Evolutionary conservation across 2,329 filamentous ascomycete genomes (phyloP).

Genomic region (Pyrenochaeta sp.): DNA sequence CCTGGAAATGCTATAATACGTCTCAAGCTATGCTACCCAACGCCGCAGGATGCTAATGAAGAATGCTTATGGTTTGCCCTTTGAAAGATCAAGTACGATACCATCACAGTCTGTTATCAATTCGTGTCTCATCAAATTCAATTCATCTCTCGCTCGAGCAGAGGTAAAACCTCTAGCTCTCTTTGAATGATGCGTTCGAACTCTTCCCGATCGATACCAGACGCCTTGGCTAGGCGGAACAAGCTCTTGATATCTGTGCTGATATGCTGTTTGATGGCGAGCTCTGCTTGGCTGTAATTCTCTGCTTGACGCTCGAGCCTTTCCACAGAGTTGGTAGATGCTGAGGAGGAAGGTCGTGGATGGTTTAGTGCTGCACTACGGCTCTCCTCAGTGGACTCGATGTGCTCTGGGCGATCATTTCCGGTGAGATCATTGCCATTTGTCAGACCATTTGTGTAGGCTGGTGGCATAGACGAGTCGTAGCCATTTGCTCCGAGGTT

Average conservation of each 20-base stretch:
- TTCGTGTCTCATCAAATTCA: background rate
- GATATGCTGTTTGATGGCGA: slow-evolving; percentile 81
- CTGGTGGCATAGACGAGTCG: slow-evolving; percentile 43
- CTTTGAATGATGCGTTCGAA: slow-evolving; percentile 76
- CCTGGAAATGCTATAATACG: slow-evolving; percentile 7
- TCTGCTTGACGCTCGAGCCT: slow-evolving; percentile 63
- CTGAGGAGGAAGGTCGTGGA: slow-evolving; percentile 47
- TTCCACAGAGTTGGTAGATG: slow-evolving; percentile 64
- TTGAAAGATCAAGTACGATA: background rate
- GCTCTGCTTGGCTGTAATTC: slow-evolving; percentile 70
- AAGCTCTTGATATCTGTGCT: slow-evolving; percentile 79
- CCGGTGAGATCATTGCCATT: slow-evolving; percentile 6
- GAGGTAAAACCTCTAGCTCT: slow-evolving; percentile 73
- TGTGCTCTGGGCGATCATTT: slow-evolving; percentile 30
- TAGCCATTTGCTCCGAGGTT: slow-evolving; percentile 42
- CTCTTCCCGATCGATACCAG: slow-evolving; percentile 77
- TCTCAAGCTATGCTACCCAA: slow-evolving; percentile 13
- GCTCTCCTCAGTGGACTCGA: slow-evolving; percentile 32
- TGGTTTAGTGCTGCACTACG: slow-evolving; percentile 39
- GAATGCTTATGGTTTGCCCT: background rate
- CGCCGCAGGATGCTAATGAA: slow-evolving; percentile 15
- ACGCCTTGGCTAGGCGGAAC: slow-evolving; percentile 73
- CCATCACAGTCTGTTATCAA: background rate
- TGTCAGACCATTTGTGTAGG: slow-evolving; percentile 17
- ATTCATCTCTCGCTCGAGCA: slow-evolving; percentile 69